phyloP scores from a whole-genome alignment of 495 filamentous ascomycete species.

The Delitschia confertaspora region DNA sequence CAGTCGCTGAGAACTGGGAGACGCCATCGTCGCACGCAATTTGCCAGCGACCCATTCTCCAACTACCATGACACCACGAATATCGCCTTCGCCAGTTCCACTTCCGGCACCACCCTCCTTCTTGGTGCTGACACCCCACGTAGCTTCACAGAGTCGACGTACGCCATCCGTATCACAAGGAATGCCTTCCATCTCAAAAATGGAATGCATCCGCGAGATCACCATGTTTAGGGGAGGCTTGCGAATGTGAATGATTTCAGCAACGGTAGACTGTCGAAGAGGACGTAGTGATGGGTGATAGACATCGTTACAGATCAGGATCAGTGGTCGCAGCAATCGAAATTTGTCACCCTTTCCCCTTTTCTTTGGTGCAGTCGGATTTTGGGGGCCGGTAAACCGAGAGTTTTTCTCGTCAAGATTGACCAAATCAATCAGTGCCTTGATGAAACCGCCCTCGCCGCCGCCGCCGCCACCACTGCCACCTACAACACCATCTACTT shows the following conservation, averaged over 20 bases:
- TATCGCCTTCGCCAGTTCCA: constrained; percentile 74
- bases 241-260: constrained; percentile 87
- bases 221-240: constrained; percentile 82
- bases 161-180: constrained; percentile 78
- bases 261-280: constrained; percentile 66
- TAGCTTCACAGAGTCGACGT: constrained; percentile 79
- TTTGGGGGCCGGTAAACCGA: constrained; percentile 28
- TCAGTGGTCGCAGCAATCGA: constrained; percentile 73
- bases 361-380: constrained; percentile 35
- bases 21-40: constrained; percentile 45
- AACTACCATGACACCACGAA: constrained; percentile 85
- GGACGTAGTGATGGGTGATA: constrained; percentile 84
- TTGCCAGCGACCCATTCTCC: constrained; percentile 90
- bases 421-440: constrained; percentile 84
- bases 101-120: constrained; percentile 45
- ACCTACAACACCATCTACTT: constrained; percentile 86
- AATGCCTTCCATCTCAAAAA: constrained; percentile 82
- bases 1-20: constrained; percentile 38
- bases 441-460: constrained; percentile 83
- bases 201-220: constrained; percentile 65
- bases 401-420: constrained; percentile 75
- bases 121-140: constrained; percentile 73
- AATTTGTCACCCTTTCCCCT: constrained; percentile 71
- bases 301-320: constrained; percentile 96
- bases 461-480: constrained; percentile 60